phyloP scores from a whole-genome alignment of 352 stramenopile genomes.

The Phytophthora aleatoria region DNA sequence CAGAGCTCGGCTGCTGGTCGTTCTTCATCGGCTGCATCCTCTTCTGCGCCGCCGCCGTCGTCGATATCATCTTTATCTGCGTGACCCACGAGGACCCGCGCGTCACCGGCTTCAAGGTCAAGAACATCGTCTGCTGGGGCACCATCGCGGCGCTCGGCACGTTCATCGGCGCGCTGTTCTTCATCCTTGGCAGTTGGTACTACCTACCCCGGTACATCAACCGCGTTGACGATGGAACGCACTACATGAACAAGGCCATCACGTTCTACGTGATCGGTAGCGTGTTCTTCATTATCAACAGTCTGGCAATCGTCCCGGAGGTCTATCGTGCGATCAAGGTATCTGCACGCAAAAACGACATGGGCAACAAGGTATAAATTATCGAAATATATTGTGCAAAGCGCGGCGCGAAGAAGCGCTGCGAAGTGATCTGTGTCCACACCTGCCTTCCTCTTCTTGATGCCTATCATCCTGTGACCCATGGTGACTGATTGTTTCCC shows the following conservation, averaged over 20 bases:
- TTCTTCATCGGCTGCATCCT: conserved; percentile 76
- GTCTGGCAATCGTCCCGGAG: conserved; percentile 59
- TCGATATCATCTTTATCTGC: conserved; percentile 69
- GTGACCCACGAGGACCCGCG: conserved; percentile 63
- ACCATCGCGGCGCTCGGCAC: conserved; percentile 52
- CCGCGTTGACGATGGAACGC: conserved; percentile 51
- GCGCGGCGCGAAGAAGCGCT: conserved; percentile 12
- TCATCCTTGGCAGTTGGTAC: conserved; percentile 83
- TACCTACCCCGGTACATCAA: conserved; percentile 82
- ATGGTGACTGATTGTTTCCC: neutral
- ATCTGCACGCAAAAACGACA: conserved; percentile 14
- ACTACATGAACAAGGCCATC: conserved; percentile 81
- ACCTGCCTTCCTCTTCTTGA: neutral
- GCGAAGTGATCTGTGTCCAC: conserved; percentile 12
- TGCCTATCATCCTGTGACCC: neutral
- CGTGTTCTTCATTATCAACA: conserved; percentile 82
- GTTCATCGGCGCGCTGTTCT: conserved; percentile 68
- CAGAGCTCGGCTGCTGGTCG: conserved; percentile 71
- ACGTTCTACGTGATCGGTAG: conserved; percentile 76
- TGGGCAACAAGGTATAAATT: conserved; percentile 36
- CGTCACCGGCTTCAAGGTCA: conserved; percentile 50
- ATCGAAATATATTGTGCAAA: conserved; percentile 27
- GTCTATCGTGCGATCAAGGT: conserved; percentile 52
- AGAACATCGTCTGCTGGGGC: conserved; percentile 64
- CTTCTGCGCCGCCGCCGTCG: conserved; percentile 62